Evolutionary conservation across 2,329 filamentous ascomycete species (phyloP), one percentile per base, ranked within the genome.

Genomic region (Talaromyces sp.): DNA sequence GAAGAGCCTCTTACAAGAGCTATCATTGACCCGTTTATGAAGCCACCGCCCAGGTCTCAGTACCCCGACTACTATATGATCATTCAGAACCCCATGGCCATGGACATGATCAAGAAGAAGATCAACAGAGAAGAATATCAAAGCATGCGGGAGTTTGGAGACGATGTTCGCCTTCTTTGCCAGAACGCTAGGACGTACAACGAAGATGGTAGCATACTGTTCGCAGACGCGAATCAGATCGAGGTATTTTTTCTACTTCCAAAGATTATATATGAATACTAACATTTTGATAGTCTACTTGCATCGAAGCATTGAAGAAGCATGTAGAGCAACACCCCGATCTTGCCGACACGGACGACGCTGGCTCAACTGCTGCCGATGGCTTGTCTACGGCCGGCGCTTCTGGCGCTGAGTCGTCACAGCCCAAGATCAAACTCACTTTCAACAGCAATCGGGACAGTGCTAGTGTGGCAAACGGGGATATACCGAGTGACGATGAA

Each of bases 71-170:
- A 99, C 79, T 99, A 97, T 74, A 79, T 93, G 72, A 86, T 97
- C 74, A 99, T 99, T 73, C 85, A 88, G 71, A 88, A 88, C 58
- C 94, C 94, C 0, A 97, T 99, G 70, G 93, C 90, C 71, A 96
- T 97, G 89, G 94, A 96, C 67, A 88, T 92, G 73, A 96, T 99
- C 70, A 87, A 91, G 72, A 90, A 89, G 72, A 93, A 91, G 81
- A 96, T 99, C 79, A 97, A 96, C 80, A 93, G 91, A 76, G 91
- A 95, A 70, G 91, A 97, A 71, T 99, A 99, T 75, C 86, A 85
- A 67, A 89, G 84, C 69, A 77, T 97, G 62, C 86, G 85, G 70
- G 90, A 92, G 67, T 86, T 99, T 82, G 84, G 86, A 59, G 86
- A 85, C 66, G 95, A 99, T 70, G 87, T 99, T 64, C 85, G 87